These are phyloP conservation scores for Aspergillus pseudoglaucus DNA, from an alignment of 2,329 filamentous ascomycete genomes.

Conservation along the genomic window DNA sequence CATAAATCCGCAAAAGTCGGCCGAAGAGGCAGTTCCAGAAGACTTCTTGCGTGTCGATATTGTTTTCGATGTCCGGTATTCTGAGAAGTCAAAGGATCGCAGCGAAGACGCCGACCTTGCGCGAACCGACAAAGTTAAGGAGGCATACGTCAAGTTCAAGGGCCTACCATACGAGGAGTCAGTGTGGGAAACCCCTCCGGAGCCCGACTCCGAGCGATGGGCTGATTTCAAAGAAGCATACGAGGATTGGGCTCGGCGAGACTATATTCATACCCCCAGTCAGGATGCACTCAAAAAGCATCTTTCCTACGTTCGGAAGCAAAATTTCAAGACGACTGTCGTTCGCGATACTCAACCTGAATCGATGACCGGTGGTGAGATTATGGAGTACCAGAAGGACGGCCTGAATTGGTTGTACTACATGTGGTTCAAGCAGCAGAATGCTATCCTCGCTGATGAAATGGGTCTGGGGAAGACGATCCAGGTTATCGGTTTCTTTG, in stretches of 20 bases:
- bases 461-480: conserved; percentile 99
- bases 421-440: conserved; percentile 75
- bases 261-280: conserved; percentile 60
- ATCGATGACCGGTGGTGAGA: conserved; percentile 65
- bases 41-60: conserved; percentile 83
- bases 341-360: conserved; percentile 67
- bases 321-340: conserved; percentile 59
- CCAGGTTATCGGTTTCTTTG: conserved; percentile 78
- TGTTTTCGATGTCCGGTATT: conserved; percentile 73
- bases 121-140: conserved; percentile 64
- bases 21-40: conserved; percentile 76
- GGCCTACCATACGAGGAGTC: conserved; percentile 84
- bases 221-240: conserved; percentile 76
- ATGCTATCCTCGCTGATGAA: conserved; percentile 89
- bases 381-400: conserved; percentile 92
- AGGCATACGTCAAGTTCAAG: conserved; percentile 83
- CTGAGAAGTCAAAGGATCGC: conserved; percentile 48
- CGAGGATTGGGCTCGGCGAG: conserved; percentile 73
- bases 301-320: conserved; percentile 59
- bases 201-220: conserved; percentile 57
- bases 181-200: conserved; percentile 81
- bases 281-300: conserved; percentile 56
- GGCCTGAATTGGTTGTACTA: conserved; percentile 93
- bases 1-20: conserved; percentile 60
- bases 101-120: conserved; percentile 64